These are phyloP conservation scores for Dactylonectria macrodidyma DNA, from an alignment of 2,329 filamentous ascomycete genomes.

Conservation along the genomic window DNA sequence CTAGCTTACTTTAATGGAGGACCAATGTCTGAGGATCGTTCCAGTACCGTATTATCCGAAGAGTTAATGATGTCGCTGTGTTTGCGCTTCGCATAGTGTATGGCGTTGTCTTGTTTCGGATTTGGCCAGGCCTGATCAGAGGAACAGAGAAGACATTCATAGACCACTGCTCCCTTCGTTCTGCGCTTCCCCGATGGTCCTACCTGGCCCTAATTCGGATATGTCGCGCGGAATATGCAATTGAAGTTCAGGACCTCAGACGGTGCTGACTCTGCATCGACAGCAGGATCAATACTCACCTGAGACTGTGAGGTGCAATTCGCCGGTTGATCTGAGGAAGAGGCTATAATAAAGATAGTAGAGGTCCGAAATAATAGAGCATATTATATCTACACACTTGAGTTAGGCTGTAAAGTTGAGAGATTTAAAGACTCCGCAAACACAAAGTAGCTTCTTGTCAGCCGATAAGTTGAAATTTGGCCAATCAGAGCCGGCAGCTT, in stretches of 20 bases:
- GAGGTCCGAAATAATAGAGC: constrained; percentile 10
- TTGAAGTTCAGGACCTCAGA: constrained; percentile 10
- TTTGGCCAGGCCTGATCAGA: constrained; percentile 10
- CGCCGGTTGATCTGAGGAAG: constrained; percentile 1
- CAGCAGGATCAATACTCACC: constrained; percentile 16
- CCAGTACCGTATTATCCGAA: constrained; percentile 11
- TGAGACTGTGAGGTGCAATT: constrained; percentile 12
- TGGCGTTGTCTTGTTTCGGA: constrained; percentile 9
- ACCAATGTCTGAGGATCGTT: constrained; percentile 10
- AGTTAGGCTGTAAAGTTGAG: constrained; percentile 6
- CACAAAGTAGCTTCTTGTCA: too few relatives aligned
- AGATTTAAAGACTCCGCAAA: background rate
- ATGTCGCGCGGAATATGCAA: constrained; percentile 17
- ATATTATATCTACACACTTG: constrained; percentile 12
- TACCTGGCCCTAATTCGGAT: constrained; percentile 6
- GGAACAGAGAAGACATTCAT: constrained; percentile 11
- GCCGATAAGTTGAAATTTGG: too few relatives aligned
- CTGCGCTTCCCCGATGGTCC: constrained; percentile 13
- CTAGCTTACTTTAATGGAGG: constrained; percentile 16
- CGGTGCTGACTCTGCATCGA: constrained; percentile 8
- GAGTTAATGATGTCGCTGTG: too few relatives aligned
- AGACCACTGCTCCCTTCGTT: constrained; percentile 15
- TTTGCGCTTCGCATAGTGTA: constrained; percentile 4
- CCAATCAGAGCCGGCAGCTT: too few relatives aligned
- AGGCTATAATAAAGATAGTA: background rate